A percentile compares a stretch with the other conserved stretches of the same genome.
phyloP scores from a whole-genome alignment of 108 stramenopile species.

The Aurantiochytrium sp. region DNA sequence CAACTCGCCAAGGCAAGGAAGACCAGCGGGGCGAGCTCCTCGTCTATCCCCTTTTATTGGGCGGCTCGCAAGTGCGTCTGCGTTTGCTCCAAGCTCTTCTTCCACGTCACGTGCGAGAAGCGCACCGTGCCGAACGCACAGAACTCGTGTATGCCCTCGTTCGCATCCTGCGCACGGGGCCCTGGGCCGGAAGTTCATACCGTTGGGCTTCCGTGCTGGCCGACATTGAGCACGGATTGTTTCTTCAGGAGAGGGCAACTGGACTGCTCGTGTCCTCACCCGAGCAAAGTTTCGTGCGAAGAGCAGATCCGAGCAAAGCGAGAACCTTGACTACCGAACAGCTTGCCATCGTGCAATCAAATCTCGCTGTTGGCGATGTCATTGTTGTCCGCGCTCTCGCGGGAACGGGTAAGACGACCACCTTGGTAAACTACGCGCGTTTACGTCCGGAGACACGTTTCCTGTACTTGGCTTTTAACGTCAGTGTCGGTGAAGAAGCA shows the following conservation, averaged over 20 bases:
- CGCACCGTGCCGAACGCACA: not conserved
- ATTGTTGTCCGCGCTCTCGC: not conserved
- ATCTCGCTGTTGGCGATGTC: not conserved
- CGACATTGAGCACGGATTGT: not conserved
- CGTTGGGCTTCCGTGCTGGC: not conserved
- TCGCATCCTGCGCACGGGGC: not conserved
- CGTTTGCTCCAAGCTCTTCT: not conserved
- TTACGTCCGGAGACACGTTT: not conserved
- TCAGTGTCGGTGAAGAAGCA: not conserved
- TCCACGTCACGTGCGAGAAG: not conserved
- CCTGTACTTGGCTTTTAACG: not conserved
- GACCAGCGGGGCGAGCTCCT: not conserved
- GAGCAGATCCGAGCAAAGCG: not conserved
- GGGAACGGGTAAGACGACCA: constrained; percentile 8
- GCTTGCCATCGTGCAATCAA: not conserved
- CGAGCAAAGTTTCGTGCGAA: not conserved
- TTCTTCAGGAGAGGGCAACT: not conserved
- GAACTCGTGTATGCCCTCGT: not conserved
- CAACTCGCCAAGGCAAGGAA: not conserved
- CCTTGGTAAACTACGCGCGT: not conserved
- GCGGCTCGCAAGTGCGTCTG: not conserved
- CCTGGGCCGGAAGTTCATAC: not conserved
- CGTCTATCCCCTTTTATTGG: not conserved
- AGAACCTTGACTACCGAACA: not conserved
- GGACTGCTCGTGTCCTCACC: not conserved